Percentiles rank a stretch among this genome's conserved stretches.
These are phyloP conservation scores for Pestalotiopsis sp. DNA, from an alignment of 2,329 filamentous ascomycete genomes.

Conservation along the genomic window DNA sequence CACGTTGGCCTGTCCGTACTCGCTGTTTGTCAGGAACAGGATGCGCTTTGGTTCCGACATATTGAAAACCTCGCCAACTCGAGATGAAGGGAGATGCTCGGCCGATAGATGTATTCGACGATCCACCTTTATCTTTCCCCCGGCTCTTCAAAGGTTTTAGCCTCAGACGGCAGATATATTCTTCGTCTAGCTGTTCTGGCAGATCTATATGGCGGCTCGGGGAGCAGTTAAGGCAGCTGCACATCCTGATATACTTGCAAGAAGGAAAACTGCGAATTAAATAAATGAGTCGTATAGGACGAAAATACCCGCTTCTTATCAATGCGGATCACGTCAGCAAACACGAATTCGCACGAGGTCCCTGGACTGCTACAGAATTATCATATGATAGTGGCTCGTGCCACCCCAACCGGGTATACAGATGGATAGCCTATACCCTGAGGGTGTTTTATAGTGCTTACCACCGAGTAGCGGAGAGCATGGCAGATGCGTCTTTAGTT, in stretches of 20 bases:
- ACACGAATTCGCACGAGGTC: not conserved
- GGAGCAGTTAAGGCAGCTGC: not conserved
- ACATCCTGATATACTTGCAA: not conserved
- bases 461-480: not conserved
- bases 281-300: not conserved
- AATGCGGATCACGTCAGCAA: not conserved
- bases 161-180: no score
- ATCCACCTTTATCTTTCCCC: not conserved
- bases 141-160: no score
- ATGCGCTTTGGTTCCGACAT: not conserved
- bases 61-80: not conserved
- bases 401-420: not conserved
- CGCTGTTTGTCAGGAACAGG: conserved; percentile 12
- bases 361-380: not conserved
- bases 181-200: not conserved
- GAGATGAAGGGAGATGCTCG: not conserved
- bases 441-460: not conserved
- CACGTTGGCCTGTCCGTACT: conserved; percentile 22
- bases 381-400: not conserved
- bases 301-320: not conserved
- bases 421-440: not conserved
- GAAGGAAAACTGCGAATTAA: not conserved
- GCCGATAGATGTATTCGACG: not conserved
- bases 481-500: not conserved
- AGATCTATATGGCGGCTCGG: not conserved